Conservation (phyloP, 1,139 yeast genomes). For the Candida pseudoviswanathii region DNA sequence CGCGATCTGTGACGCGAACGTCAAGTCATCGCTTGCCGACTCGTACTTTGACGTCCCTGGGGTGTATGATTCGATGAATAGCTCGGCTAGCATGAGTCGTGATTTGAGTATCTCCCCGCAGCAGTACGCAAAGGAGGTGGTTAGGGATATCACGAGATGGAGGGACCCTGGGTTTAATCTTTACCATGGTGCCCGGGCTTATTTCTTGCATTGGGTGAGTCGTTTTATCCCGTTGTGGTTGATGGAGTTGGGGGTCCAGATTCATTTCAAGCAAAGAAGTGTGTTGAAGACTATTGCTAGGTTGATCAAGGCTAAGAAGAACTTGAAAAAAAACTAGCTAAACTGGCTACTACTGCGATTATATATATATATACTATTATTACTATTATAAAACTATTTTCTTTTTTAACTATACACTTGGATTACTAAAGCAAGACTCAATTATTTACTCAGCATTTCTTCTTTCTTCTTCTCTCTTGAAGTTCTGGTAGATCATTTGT, state of each 20-base stretch:
- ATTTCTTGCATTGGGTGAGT: slow-evolving; percentile 24
- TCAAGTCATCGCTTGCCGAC: slow-evolving; percentile 14
- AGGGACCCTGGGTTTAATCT: slow-evolving; percentile 33
- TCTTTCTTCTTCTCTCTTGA: slow-evolving; percentile 77
- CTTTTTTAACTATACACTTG: background rate
- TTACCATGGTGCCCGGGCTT: slow-evolving; percentile 29
- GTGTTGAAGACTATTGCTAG: slow-evolving; percentile 20
- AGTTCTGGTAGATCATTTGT: slow-evolving; percentile 66
- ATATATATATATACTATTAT: background rate
- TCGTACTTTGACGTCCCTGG: slow-evolving; percentile 34
- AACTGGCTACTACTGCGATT: background rate
- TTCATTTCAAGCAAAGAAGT: slow-evolving; percentile 32
- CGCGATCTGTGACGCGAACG: slow-evolving; percentile 28
- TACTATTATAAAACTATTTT: background rate
- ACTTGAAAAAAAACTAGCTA: background rate
- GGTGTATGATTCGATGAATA: slow-evolving; percentile 26
- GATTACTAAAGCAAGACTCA: background rate
- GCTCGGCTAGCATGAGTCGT: slow-evolving; percentile 31
- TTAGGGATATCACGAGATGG: slow-evolving; percentile 21
- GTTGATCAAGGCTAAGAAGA: slow-evolving; percentile 7
- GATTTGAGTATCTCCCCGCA: slow-evolving; percentile 26
- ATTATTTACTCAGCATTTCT: slow-evolving; percentile 37
- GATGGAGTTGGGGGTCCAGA: slow-evolving; percentile 26
- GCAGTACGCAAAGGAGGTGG: slow-evolving; percentile 35
- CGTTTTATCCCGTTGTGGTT: slow-evolving; percentile 34